Evolutionary conservation across 768 basidiomycete species (phyloP).

Genomic region (Lactifluus hygrophoroides): DNA sequence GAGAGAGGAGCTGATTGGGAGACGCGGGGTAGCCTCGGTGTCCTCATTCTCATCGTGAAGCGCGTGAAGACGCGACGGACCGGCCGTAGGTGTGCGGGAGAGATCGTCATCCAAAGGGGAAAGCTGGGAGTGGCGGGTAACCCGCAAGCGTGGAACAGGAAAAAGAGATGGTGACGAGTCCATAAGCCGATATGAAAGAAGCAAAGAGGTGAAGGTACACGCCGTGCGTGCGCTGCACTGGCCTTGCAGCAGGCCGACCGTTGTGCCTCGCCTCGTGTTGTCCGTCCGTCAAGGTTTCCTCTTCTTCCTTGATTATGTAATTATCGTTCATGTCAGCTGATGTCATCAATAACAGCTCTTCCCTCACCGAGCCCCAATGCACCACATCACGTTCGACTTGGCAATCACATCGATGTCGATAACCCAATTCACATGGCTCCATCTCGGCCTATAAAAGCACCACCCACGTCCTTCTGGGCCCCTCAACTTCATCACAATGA

Average conservation of each 20-base stretch:
- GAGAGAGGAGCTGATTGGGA: conserved; percentile 15
- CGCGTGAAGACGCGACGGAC: conserved; percentile 16
- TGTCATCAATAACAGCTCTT: background rate
- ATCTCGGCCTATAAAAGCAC: background rate
- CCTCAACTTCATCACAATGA: conserved; percentile 28
- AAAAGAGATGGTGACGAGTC: conserved; percentile 7
- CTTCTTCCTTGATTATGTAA: conserved; percentile 9
- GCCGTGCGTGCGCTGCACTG: background rate
- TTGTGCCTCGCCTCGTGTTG: conserved; percentile 5
- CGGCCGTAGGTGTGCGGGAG: conserved; percentile 16
- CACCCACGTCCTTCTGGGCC: background rate
- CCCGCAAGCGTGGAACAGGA: conserved; percentile 8
- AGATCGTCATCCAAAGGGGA: conserved; percentile 6
- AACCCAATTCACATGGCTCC: background rate
- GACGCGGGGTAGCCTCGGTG: conserved; percentile 16
- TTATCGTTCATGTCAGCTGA: background rate
- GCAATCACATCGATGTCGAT: conserved; percentile 1
- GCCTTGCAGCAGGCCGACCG: background rate
- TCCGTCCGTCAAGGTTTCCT: too few relatives aligned
- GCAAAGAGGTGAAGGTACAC: background rate
- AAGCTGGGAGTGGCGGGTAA: conserved; percentile 10
- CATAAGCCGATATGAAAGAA: conserved; percentile 10
- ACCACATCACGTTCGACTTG: too few relatives aligned
- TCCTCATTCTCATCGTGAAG: conserved; percentile 17
- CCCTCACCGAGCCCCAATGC: too few relatives aligned